Conservation (phyloP, 768 basidiomycete genomes). For the Cystofilobasidium ferigula region DNA sequence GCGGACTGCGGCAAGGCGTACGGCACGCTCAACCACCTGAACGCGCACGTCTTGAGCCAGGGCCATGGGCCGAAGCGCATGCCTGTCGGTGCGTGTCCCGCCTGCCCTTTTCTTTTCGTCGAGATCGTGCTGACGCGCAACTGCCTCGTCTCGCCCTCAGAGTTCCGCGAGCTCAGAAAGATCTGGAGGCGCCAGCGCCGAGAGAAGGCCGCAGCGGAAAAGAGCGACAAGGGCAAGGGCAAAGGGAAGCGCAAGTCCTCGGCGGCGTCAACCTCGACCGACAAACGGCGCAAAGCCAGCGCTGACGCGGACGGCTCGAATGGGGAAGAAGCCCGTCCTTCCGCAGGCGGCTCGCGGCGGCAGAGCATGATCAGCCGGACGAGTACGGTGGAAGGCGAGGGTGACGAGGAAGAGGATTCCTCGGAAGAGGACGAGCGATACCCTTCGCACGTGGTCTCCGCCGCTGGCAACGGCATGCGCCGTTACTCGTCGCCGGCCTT, state of each 20-base stretch:
- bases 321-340: neutral
- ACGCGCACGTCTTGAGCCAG: constrained; percentile 97
- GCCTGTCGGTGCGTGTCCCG: constrained; percentile 61
- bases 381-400: constrained; percentile 9
- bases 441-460: neutral
- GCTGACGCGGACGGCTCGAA: neutral
- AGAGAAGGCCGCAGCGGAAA: constrained; percentile 42
- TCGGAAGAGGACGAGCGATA: neutral
- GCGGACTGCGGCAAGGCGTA: constrained; percentile 61
- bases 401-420: neutral
- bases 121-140: neutral
- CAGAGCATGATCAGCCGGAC: neutral
- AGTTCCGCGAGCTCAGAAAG: constrained; percentile 96
- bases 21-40: constrained; percentile 91
- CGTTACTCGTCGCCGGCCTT: constrained; percentile 1
- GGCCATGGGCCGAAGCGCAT: constrained; percentile 83
- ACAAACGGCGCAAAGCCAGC: neutral
- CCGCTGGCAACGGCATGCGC: neutral
- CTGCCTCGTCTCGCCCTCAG: constrained; percentile 41
- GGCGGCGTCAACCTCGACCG: neutral
- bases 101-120: neutral
- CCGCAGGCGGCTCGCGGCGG: neutral
- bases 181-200: constrained; percentile 92
- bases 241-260: neutral
- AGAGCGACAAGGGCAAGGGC: neutral